Percentiles rank a stretch among this genome's conserved stretches.
phyloP scores from a whole-genome alignment of 345 rosid genomes.

The Salix suchowensis region DNA sequence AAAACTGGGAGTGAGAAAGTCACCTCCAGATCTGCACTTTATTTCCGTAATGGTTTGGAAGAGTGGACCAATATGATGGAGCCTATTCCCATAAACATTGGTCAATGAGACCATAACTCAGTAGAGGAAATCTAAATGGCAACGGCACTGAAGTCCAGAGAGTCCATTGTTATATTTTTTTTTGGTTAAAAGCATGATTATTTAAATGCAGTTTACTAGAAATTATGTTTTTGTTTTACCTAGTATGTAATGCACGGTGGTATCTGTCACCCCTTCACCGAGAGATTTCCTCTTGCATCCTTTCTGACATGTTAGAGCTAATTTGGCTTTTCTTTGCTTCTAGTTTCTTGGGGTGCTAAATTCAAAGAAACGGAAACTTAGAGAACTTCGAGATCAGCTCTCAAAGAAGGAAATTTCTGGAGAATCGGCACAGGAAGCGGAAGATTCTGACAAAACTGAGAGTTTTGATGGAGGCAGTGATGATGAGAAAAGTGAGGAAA shows the following conservation, averaged over 20 bases:
- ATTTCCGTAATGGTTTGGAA: neutral
- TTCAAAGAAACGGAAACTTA: constrained; percentile 76
- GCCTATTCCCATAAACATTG: neutral
- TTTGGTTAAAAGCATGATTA: neutral
- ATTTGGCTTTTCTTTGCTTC: constrained; percentile 6
- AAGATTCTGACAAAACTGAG: constrained; percentile 59
- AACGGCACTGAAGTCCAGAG: neutral
- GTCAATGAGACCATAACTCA: neutral
- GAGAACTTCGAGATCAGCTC: constrained; percentile 67
- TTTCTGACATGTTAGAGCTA: neutral
- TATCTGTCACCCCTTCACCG: neutral
- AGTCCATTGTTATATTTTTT: neutral
- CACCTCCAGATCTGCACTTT: neutral
- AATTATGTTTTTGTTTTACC: neutral
- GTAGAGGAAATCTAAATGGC: neutral
- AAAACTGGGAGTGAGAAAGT: neutral
- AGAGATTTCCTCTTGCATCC: neutral
- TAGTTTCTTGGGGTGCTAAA: constrained; percentile 72
- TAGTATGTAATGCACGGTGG: neutral
- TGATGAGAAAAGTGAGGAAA: constrained; percentile 39
- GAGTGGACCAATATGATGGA: neutral
- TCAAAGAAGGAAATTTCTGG: constrained; percentile 37
- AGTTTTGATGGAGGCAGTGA: constrained; percentile 51
- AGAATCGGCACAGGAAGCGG: constrained; percentile 42
- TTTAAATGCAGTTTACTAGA: neutral